phyloP scores from a whole-genome alignment of 257 asterid species.

The Nicotiana tabacum region DNA sequence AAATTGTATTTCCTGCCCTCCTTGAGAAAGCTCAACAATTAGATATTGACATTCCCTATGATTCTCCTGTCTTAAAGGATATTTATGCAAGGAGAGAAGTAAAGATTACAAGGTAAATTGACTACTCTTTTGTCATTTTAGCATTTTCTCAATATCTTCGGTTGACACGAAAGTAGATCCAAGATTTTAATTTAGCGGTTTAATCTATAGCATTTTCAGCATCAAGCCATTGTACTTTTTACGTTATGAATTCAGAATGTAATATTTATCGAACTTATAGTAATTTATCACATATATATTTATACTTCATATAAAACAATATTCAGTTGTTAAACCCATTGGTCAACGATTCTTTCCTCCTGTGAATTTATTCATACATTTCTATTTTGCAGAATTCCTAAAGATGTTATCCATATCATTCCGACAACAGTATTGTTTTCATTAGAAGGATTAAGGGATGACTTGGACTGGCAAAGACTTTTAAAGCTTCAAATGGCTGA shows the following conservation, averaged over 20 bases:
- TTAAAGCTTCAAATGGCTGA: slow-evolving; percentile 34
- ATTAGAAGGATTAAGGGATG: slow-evolving; percentile 42
- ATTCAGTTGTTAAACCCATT: slow-evolving; percentile 35
- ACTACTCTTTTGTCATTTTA: background rate
- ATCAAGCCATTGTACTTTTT: too few species aligned
- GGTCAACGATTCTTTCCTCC: background rate
- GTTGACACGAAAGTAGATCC: too few species aligned
- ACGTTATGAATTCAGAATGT: too few species aligned
- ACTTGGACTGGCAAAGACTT: slow-evolving; percentile 46
- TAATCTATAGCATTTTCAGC: background rate
- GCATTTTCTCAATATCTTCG: background rate
- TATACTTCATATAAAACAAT: too few species aligned
- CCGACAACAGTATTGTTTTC: slow-evolving; percentile 17
- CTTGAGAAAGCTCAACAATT: slow-evolving; percentile 18
- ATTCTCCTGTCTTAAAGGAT: slow-evolving; percentile 5
- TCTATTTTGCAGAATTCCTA: slow-evolving; percentile 30
- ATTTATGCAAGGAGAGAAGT: slow-evolving; percentile 15
- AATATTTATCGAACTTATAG: slow-evolving; percentile 23
- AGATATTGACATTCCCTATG: slow-evolving; percentile 24
- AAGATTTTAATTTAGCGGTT: too few species aligned
- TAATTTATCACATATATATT: slow-evolving; percentile 30
- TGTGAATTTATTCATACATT: background rate
- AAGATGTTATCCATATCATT: slow-evolving; percentile 34
- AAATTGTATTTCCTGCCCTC: slow-evolving; percentile 21
- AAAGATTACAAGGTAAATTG: slow-evolving; percentile 18